Percentiles rank a stretch among this genome's conserved stretches.
Evolutionary conservation across 768 basidiomycete species (phyloP).

Genomic region (Collybia sp.): DNA sequence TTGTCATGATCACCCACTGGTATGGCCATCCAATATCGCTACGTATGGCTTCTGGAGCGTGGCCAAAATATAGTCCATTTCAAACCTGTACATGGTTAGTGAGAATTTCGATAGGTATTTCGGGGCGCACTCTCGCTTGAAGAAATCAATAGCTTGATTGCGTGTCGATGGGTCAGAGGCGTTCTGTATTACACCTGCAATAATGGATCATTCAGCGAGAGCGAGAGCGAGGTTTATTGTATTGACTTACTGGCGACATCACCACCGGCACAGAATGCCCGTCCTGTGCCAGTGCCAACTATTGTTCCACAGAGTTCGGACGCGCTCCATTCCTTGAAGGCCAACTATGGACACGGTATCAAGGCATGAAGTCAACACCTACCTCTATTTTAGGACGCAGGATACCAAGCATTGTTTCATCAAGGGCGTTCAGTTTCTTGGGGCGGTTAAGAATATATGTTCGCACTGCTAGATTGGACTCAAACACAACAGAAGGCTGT

Average conservation of each 20-base stretch:
- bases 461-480: conserved; percentile 58
- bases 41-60: conserved; percentile 85
- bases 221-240: conserved; percentile 2
- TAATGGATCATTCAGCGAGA: conserved; percentile 1
- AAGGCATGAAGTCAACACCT: conserved; percentile 11
- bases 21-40: conserved; percentile 84
- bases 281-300: conserved; percentile 63
- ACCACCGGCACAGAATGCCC: conserved; percentile 92
- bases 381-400: conserved; percentile 78
- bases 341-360: conserved; percentile 9
- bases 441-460: conserved; percentile 80
- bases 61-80: conserved; percentile 70
- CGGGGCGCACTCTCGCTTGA: conserved; percentile 76
- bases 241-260: conserved; percentile 77
- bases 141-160: conserved; percentile 74
- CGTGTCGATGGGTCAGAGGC: conserved; percentile 48
- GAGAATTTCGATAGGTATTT: conserved; percentile 9
- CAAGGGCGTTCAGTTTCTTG: conserved; percentile 76
- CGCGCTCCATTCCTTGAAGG: conserved; percentile 65
- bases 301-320: conserved; percentile 70
- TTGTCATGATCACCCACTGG: conserved; percentile 55
- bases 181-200: conserved; percentile 51
- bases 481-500: conserved; percentile 59
- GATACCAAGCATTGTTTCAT: conserved; percentile 69
- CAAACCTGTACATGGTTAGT: conserved; percentile 50